Conservation (phyloP, 768 basidiomycete genomes). For the Serendipita sp. region DNA sequence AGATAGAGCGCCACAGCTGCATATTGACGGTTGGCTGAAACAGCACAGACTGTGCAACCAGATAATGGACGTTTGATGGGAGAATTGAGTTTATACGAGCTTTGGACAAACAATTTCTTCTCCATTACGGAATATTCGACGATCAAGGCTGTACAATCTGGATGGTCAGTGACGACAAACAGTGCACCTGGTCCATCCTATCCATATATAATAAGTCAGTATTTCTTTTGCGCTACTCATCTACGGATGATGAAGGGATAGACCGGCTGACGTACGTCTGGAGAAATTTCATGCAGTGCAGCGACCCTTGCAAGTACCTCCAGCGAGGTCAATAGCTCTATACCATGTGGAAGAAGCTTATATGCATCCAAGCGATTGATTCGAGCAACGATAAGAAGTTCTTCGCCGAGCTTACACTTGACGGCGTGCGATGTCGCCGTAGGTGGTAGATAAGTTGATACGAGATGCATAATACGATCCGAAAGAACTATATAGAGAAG, state of each 20-base stretch:
- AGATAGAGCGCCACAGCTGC: neutral
- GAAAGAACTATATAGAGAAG: too few relatives aligned
- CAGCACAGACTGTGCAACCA: neutral
- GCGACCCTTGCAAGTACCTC: neutral
- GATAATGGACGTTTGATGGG: neutral
- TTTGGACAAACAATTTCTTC: neutral
- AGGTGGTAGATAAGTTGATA: slow-evolving; percentile 3
- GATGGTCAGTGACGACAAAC: neutral
- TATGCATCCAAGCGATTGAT: neutral
- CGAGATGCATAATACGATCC: neutral
- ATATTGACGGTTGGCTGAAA: neutral
- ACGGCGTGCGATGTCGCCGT: neutral
- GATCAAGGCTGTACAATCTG: neutral
- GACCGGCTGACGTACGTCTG: neutral
- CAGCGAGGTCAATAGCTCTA: neutral
- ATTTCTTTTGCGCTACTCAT: too few relatives aligned
- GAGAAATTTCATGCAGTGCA: neutral
- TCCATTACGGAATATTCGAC: neutral
- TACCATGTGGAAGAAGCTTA: neutral
- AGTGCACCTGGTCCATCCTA: neutral
- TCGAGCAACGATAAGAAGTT: neutral
- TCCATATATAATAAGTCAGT: neutral
- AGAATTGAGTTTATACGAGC: neutral
- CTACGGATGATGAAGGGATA: neutral
- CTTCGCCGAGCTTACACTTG: neutral